These are phyloP conservation scores for Aegilops speltoides DNA, from an alignment of 176 grass and related monocot genomes.

Conservation along the genomic window DNA sequence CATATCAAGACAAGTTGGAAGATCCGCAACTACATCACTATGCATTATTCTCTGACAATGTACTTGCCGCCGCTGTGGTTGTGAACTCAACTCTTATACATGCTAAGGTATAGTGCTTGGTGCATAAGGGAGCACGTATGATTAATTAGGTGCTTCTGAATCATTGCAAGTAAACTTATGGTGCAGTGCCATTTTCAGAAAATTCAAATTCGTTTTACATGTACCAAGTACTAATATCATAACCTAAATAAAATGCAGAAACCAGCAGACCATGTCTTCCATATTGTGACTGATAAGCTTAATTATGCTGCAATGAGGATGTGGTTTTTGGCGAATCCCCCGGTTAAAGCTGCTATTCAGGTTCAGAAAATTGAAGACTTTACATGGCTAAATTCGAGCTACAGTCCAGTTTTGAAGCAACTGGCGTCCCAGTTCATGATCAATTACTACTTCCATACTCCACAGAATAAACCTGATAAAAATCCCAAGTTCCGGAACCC, in stretches of 20 bases:
- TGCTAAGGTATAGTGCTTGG: slow-evolving; percentile 52
- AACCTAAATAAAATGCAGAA: slow-evolving; percentile 43
- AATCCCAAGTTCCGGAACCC: slow-evolving; percentile 76
- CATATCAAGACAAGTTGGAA: slow-evolving; percentile 68
- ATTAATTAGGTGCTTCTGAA: background rate
- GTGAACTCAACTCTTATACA: slow-evolving; percentile 75
- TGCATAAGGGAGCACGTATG: background rate
- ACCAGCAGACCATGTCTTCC: slow-evolving; percentile 70
- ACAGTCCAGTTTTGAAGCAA: slow-evolving; percentile 81
- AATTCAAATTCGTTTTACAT: background rate
- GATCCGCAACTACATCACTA: slow-evolving; percentile 70
- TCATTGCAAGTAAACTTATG: background rate
- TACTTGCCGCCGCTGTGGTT: slow-evolving; percentile 67
- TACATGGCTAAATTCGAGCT: slow-evolving; percentile 80
- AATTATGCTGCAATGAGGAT: slow-evolving; percentile 89
- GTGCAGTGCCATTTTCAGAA: background rate
- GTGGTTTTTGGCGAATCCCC: slow-evolving; percentile 78
- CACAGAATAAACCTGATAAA: slow-evolving; percentile 43
- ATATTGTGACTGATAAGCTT: slow-evolving; percentile 74
- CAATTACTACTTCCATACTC: slow-evolving; percentile 61
- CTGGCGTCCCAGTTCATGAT: slow-evolving; percentile 76
- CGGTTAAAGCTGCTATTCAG: slow-evolving; percentile 48
- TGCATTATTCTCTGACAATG: slow-evolving; percentile 87
- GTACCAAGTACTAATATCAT: background rate
- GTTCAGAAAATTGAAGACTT: slow-evolving; percentile 69